These are phyloP conservation scores for Pseudocercospora fijiensis DNA, from an alignment of 2,329 filamentous ascomycete species.

Conservation along the genomic window DNA sequence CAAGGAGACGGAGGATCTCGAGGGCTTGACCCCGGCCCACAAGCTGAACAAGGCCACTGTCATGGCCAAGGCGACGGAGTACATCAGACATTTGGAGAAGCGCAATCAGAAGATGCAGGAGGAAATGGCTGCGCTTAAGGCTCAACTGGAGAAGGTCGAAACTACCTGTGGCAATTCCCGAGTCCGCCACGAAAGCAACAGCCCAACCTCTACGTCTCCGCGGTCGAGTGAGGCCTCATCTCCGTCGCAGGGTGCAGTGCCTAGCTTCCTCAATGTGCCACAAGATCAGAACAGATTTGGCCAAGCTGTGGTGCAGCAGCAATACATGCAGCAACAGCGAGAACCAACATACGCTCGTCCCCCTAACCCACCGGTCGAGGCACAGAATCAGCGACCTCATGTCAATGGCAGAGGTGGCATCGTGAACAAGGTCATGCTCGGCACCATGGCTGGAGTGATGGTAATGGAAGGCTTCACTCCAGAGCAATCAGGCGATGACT, in stretches of 20 bases:
- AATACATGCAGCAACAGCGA: constrained; percentile 37
- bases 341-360: constrained; percentile 36
- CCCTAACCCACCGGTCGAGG: constrained; percentile 36
- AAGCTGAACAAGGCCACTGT: constrained; percentile 99
- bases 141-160: constrained; percentile 62
- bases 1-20: constrained; percentile 77
- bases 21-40: constrained; percentile 70
- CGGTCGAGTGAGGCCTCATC: constrained; percentile 33
- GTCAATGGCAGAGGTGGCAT: constrained; percentile 46
- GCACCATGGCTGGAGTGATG: constrained; percentile 89
- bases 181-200: constrained; percentile 29
- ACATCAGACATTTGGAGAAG: constrained; percentile 91
- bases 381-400: constrained; percentile 41
- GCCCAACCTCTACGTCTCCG: constrained; percentile 23
- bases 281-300: constrained; percentile 29
- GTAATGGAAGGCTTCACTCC: constrained; percentile 77
- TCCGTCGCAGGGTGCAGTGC: constrained; percentile 28
- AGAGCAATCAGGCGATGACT: constrained; percentile 56
- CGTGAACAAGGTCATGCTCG: constrained; percentile 81
- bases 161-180: constrained; percentile 61
- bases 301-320: constrained; percentile 32
- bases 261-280: constrained; percentile 32
- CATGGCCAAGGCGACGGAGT: constrained; percentile 91
- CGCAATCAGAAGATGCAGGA: constrained; percentile 78
- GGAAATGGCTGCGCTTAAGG: constrained; percentile 77